phyloP scores from a whole-genome alignment of 148 eudicot species.

The Euryodendron excelsum region DNA sequence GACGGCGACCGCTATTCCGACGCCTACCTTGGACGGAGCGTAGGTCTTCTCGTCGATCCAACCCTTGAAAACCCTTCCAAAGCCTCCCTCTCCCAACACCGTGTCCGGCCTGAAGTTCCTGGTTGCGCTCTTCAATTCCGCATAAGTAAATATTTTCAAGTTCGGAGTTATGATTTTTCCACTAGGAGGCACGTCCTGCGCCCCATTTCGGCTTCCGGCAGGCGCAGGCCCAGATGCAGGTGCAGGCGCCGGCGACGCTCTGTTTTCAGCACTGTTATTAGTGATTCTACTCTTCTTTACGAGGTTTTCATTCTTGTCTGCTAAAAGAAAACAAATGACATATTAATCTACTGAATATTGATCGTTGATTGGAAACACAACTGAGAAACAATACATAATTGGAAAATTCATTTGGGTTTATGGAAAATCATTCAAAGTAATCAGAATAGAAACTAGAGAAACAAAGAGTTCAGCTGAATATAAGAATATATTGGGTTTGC shows the following conservation, averaged over 20 bases:
- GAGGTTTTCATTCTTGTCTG: neutral
- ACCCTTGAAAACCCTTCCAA: conserved; percentile 80
- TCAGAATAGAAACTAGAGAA: neutral
- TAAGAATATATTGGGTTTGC: neutral
- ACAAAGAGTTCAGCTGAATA: neutral
- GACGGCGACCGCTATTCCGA: conserved; percentile 70
- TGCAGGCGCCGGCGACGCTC: neutral
- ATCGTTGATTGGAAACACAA: neutral
- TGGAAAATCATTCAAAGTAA: neutral
- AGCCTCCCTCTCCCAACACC: conserved; percentile 77
- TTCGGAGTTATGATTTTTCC: conserved; percentile 52
- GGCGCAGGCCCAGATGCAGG: too few species aligned
- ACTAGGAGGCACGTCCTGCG: conserved; percentile 7
- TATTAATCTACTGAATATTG: neutral
- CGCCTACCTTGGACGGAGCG: conserved; percentile 61
- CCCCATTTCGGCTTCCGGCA: neutral
- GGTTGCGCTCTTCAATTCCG: conserved; percentile 57
- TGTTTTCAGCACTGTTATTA: neutral
- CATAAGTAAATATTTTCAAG: conserved; percentile 41
- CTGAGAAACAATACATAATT: neutral
- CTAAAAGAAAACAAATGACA: neutral
- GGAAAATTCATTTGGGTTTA: neutral
- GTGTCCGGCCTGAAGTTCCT: conserved; percentile 60
- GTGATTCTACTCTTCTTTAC: neutral
- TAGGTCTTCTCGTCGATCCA: conserved; percentile 62